Conservation (phyloP, 2,329 filamentous ascomycete species). For the Arthrobotrys entomopaga region DNA sequence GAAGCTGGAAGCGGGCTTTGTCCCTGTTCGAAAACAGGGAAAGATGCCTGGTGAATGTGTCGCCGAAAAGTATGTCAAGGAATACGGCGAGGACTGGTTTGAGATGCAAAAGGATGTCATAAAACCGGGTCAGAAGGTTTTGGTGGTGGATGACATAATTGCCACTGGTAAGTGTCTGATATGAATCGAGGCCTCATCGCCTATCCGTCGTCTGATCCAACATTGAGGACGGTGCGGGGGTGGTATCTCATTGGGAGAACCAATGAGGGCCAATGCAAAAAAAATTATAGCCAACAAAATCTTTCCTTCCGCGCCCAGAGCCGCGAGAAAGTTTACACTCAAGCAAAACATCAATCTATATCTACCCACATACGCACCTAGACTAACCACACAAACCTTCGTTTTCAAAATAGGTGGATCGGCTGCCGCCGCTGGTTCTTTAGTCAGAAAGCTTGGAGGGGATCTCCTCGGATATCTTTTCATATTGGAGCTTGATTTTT, state of each 20-base stretch:
- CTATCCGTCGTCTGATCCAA: too few species aligned
- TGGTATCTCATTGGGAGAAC: neutral
- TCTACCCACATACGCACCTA: too few species aligned
- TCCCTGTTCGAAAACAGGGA: constrained; percentile 92
- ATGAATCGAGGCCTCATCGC: too few species aligned
- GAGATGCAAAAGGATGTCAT: constrained; percentile 92
- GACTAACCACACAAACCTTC: too few species aligned
- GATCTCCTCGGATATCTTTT: constrained; percentile 90
- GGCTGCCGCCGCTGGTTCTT: constrained; percentile 42
- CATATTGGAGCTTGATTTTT: constrained; percentile 92
- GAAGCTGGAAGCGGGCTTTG: constrained; percentile 83
- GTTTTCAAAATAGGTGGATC: constrained; percentile 43
- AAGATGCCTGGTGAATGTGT: constrained; percentile 92
- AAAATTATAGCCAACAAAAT: neutral
- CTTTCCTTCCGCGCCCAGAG: neutral
- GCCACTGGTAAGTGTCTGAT: constrained; percentile 78
- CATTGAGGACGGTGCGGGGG: too few species aligned
- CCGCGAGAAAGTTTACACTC: neutral
- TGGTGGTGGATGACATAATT: constrained; percentile 98
- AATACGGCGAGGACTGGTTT: constrained; percentile 94
- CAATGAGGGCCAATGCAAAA: neutral
- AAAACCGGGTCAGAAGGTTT: constrained; percentile 84
- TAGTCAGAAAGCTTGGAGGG: constrained; percentile 76
- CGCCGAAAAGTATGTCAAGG: constrained; percentile 89
- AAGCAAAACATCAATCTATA: too few species aligned